Base-by-base conservation (phyloP, 2,329 filamentous ascomycete species). In the Madurella fahalii region DNA sequence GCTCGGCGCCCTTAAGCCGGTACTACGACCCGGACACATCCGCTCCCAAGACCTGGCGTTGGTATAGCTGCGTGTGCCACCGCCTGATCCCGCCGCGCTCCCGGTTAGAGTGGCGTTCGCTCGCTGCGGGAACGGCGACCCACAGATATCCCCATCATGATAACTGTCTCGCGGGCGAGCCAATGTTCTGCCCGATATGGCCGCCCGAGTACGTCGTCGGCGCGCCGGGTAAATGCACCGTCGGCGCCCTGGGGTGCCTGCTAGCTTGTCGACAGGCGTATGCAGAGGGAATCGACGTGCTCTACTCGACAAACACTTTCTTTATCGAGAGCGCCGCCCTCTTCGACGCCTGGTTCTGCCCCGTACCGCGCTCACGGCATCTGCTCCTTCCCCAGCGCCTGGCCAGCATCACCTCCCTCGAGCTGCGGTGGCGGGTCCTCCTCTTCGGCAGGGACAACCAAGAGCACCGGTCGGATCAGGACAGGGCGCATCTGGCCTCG, bases 191-290 rank as follows among this genome's bases (percentile, higher is more conserved):
- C n/a, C 8, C 2, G 8, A 4, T 18, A n/a, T 47, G 44, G 44
- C 60, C 32, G 31, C 40, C 9, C 59, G 15, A 5, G 25, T 30
- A 25, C 25, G 25, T 25, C 25, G 25, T 17, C 3, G 52, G 40
- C 15, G n/a, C 18, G 31, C 45, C 30, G 16, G 44, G 44, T 40
- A 13, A 46, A 16, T 65, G 63, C 49, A 49, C 54, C 32, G 54
- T 68, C 18, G 67, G 66, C 9, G 60, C 61, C 15, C 63, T 68
- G 62, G 66, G 65, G 13, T 68, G 66, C 66, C 50, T 69, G 18
- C 46, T 66, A 18, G 48, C 58, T 8, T 68, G 68, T 40, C 63
- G 60, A 41, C 60, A 63, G 41, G 65, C 66, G n/a, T 69, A 66
- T 52, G 40, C 58, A 51, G 65, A 68, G 47, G 66, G 63, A 44